These are phyloP conservation scores for Glonium stellatum DNA, from an alignment of 495 filamentous ascomycete genomes.

Conservation along the genomic window DNA sequence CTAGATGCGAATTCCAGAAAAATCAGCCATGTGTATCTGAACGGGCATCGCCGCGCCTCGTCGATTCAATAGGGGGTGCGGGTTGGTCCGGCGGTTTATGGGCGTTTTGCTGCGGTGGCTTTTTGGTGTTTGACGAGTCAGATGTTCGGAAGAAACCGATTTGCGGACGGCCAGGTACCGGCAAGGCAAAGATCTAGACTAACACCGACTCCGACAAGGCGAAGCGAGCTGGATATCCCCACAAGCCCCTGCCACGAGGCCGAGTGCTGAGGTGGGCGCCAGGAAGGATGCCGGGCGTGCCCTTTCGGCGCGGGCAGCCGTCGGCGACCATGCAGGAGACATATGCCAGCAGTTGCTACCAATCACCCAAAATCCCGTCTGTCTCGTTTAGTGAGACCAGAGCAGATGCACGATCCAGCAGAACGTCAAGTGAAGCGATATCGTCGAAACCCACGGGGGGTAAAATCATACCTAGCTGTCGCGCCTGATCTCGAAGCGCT, in stretches of 20 bases:
- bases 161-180: neutral
- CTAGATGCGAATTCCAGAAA: neutral
- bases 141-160: neutral
- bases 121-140: neutral
- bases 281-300: too few species aligned
- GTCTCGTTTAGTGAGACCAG: too few species aligned
- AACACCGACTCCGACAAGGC: constrained; percentile 1
- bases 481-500: too few species aligned
- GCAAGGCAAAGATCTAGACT: neutral
- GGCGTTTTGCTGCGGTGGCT: neutral
- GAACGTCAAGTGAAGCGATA: too few species aligned
- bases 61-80: neutral
- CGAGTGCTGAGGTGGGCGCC: too few species aligned
- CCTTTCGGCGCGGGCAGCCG: too few species aligned
- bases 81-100: neutral
- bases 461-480: too few species aligned
- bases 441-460: too few species aligned
- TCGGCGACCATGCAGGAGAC: too few species aligned
- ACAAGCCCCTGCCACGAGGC: neutral
- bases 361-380: too few species aligned
- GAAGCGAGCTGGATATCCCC: neutral
- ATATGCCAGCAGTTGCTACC: too few species aligned
- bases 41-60: neutral
- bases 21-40: neutral
- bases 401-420: too few species aligned